phyloP scores from a whole-genome alignment of 2,329 filamentous ascomycete genomes.

The Cyphellophora attinorum region DNA sequence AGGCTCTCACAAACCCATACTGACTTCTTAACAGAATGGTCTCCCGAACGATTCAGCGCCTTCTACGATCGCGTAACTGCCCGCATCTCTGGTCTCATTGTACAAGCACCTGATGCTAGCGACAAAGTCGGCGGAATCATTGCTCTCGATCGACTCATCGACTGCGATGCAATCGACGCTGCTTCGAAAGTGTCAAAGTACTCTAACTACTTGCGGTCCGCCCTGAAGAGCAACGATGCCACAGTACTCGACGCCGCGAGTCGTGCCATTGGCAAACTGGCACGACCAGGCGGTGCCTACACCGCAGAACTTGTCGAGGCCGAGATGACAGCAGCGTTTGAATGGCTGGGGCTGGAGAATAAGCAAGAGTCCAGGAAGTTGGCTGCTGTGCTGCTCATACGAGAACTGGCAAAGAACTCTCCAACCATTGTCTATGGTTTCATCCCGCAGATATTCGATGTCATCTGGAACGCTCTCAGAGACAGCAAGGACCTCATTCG shows the following conservation, averaged over 20 bases:
- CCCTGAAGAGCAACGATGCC: constrained; percentile 84
- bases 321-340: constrained; percentile 89
- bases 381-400: constrained; percentile 80
- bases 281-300: constrained; percentile 81
- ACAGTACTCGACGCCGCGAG: constrained; percentile 85
- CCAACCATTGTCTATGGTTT: constrained; percentile 94
- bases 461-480: constrained; percentile 89
- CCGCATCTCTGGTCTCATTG: constrained; percentile 63
- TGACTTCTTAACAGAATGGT: constrained; percentile 51
- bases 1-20: constrained; percentile 1
- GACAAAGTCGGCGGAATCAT: constrained; percentile 88
- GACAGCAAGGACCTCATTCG: constrained; percentile 87
- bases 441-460: constrained; percentile 87
- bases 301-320: constrained; percentile 94
- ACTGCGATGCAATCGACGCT: constrained; percentile 91
- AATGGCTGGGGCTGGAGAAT: constrained; percentile 86
- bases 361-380: constrained; percentile 88
- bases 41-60: constrained; percentile 65
- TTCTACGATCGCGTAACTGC: constrained; percentile 59
- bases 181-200: constrained; percentile 92
- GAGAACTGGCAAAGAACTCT: constrained; percentile 84
- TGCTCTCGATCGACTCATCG: constrained; percentile 83
- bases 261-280: constrained; percentile 78
- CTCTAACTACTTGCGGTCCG: constrained; percentile 76
- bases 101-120: constrained; percentile 74